These are phyloP conservation scores for Phytophthora agathidicida DNA, from an alignment of 352 stramenopile species.

Conservation along the genomic window DNA sequence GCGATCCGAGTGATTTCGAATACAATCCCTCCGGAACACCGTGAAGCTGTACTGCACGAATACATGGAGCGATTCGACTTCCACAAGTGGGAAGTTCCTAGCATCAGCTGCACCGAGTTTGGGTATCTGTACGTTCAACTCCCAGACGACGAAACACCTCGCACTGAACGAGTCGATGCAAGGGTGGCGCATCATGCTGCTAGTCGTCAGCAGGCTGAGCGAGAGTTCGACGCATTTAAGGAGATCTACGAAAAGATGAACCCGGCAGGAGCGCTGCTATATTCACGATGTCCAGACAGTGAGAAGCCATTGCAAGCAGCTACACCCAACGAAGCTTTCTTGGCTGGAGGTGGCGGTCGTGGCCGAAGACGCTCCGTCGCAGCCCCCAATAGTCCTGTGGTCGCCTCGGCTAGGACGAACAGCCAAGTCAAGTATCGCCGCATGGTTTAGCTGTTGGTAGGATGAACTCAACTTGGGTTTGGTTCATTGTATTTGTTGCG, in stretches of 20 bases:
- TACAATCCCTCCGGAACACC: conserved; percentile 32
- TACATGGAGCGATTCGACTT: conserved; percentile 25
- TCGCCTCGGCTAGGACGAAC: not conserved
- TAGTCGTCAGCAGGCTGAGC: conserved; percentile 22
- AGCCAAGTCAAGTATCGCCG: conserved; percentile 15
- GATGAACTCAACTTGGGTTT: too few species aligned
- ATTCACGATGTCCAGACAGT: not conserved
- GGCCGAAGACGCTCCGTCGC: too few species aligned
- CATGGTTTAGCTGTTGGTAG: conserved; percentile 24
- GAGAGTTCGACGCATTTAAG: conserved; percentile 29
- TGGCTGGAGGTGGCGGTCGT: conserved; percentile 10
- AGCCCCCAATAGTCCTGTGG: conserved; percentile 10
- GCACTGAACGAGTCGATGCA: conserved; percentile 9
- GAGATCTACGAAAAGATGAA: conserved; percentile 30
- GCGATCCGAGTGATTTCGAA: conserved; percentile 39
- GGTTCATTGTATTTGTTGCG: too few species aligned
- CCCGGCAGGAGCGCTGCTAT: conserved; percentile 13
- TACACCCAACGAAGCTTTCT: conserved; percentile 18
- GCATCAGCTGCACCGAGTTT: conserved; percentile 27
- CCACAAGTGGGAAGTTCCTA: conserved; percentile 24
- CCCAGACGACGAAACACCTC: conserved; percentile 28
- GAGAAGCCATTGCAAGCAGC: conserved; percentile 25
- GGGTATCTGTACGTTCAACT: conserved; percentile 44
- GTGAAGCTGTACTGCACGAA: conserved; percentile 32
- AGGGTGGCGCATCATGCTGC: conserved; percentile 11